Percentiles rank a stretch among this genome's conserved stretches.
These are phyloP conservation scores for Venturia oleaginea DNA, from an alignment of 2,329 filamentous ascomycete genomes.

Conservation along the genomic window DNA sequence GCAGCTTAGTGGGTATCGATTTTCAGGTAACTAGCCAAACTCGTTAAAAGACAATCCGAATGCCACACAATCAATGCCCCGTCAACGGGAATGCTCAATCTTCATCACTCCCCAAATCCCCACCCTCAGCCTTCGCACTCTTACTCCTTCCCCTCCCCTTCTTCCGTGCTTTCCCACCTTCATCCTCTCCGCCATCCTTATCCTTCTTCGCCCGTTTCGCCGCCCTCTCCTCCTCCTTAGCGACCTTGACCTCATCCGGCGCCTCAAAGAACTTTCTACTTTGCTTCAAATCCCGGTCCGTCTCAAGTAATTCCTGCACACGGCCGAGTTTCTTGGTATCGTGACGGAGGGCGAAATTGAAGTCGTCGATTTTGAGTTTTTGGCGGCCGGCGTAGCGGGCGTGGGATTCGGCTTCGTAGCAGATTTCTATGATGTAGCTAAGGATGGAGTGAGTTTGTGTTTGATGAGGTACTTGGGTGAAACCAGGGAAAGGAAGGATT, in stretches of 20 bases:
- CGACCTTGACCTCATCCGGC: conserved; percentile 54
- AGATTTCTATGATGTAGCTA: conserved; percentile 80
- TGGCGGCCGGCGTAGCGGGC: conserved; percentile 82
- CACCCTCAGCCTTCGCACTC: conserved; percentile 22
- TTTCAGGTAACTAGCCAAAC: neutral
- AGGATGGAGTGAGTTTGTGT: neutral
- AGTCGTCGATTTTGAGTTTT: conserved; percentile 97
- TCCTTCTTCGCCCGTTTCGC: conserved; percentile 24
- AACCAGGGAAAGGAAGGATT: neutral
- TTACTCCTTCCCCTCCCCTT: conserved; percentile 23
- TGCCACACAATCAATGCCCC: neutral
- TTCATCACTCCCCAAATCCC: conserved; percentile 2
- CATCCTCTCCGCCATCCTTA: conserved; percentile 5
- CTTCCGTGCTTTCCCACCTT: conserved; percentile 22
- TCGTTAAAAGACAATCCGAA: neutral
- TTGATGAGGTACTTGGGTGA: too few species aligned
- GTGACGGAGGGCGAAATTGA: conserved; percentile 83
- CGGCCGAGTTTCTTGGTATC: conserved; percentile 81
- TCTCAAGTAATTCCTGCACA: conserved; percentile 80
- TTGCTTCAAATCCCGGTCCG: conserved; percentile 77
- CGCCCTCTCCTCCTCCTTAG: conserved; percentile 31
- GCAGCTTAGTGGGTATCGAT: neutral
- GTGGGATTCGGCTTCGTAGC: conserved; percentile 77
- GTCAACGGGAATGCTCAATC: neutral
- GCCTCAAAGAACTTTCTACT: conserved; percentile 66